Evolutionary conservation across 768 basidiomycete species (phyloP).

Genomic region (Macrolepiota albuminosa): DNA sequence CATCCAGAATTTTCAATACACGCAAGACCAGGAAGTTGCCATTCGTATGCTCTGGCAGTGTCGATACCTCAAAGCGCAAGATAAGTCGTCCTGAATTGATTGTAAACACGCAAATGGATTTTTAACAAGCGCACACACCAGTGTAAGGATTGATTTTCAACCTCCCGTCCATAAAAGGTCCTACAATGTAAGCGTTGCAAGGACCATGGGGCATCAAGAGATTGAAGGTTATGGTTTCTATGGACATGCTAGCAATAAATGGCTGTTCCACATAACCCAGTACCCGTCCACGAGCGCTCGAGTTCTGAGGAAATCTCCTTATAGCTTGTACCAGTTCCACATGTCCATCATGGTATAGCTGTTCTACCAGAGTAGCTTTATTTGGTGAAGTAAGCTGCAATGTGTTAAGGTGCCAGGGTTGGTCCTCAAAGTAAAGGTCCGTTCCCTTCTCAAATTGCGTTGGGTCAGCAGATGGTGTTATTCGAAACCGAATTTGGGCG

Average conservation of each 20-base stretch:
- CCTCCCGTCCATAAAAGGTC: no score
- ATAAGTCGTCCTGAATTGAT: no score
- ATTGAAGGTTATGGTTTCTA: no score
- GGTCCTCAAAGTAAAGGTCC: background rate
- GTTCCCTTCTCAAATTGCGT: background rate
- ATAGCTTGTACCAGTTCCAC: background rate
- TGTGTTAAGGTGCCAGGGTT: background rate
- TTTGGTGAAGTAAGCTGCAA: background rate
- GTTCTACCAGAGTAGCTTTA: background rate
- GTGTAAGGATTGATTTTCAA: no score
- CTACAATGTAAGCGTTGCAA: no score
- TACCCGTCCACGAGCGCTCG: no score
- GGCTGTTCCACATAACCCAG: conserved; percentile 2
- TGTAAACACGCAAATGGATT: no score
- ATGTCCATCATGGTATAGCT: background rate
- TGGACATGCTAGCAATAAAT: background rate
- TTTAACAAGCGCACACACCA: no score
- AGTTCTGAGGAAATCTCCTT: no score
- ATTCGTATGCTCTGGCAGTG: background rate
- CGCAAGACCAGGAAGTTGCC: background rate
- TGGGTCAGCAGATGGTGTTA: background rate
- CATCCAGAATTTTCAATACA: background rate
- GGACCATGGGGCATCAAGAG: no score
- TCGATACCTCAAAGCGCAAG: no score
- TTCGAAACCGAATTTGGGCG: background rate